These are phyloP conservation scores for Heliamphora exappendiculata DNA, from an alignment of 148 eudicot species.

Conservation along the genomic window DNA sequence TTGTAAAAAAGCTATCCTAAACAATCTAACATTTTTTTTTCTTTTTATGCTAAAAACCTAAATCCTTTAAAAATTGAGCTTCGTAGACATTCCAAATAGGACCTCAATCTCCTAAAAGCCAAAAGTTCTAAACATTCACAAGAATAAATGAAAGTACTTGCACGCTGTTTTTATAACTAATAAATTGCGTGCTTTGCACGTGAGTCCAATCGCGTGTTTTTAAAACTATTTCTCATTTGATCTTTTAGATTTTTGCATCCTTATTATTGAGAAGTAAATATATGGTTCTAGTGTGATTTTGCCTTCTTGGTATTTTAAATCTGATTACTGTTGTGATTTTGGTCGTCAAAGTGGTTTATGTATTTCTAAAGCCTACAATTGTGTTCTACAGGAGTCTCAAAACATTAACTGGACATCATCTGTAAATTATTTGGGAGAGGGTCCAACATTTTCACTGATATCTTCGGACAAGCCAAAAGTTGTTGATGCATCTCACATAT, in stretches of 20 bases:
- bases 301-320: not conserved
- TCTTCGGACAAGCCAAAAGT: constrained; percentile 44
- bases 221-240: not conserved
- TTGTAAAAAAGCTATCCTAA: too few relatives aligned
- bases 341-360: too few relatives aligned
- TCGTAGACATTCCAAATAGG: too few relatives aligned
- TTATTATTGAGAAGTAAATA: not conserved
- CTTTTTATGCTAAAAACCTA: too few relatives aligned
- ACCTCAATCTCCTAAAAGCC: too few relatives aligned
- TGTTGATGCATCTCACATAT: constrained; percentile 64
- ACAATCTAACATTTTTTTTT: too few relatives aligned
- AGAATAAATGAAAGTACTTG: too few relatives aligned
- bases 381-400: constrained; percentile 41
- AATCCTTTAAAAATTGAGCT: too few relatives aligned
- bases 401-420: constrained; percentile 23
- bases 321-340: constrained; percentile 7
- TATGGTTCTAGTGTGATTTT: not conserved
- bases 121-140: too few relatives aligned
- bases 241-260: not conserved
- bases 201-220: too few relatives aligned
- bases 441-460: constrained; percentile 24
- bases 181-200: too few relatives aligned
- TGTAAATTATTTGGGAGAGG: constrained; percentile 31
- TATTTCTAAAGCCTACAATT: not conserved
- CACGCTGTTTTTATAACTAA: too few relatives aligned